Evolutionary conservation across 2,329 filamentous ascomycete genomes (phyloP), one percentile per base, ranked within the genome.

Genomic region (Paraconiothyrium sp.): DNA sequence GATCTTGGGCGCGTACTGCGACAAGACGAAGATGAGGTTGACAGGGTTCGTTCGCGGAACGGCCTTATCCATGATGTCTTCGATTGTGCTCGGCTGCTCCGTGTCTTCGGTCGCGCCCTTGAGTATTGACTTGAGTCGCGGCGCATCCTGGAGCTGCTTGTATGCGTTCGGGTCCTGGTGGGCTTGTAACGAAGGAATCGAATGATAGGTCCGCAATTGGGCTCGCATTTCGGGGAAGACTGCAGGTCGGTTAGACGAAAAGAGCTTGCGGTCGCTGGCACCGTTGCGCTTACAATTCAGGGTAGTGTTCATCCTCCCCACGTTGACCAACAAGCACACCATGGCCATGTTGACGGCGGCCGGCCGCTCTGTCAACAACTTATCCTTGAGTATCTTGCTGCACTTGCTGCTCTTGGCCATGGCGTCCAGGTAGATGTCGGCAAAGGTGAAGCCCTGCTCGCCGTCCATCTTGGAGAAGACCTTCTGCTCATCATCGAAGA

Each of bases 221-320:
- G 95, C 95, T 80, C 95, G 92, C 95, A 99, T 99, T 79, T 99
- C 95, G 24, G 95, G 95, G 77, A 99, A 99, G 84, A 99, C 95
- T 97, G 76, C 44, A 30, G 3, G 30, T 67, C 54, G 60, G 67
- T 75, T 59, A 72, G 64, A 30, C 27, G 46, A 47, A 16, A 39
- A 9, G 37, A 7, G 39, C 39, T 35, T 30, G 37, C 16, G 48
- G 43, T 51, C 32, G 43, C 48, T 54, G 32, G 13, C 61, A 34
- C 34, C n/a, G 16, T 20, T 43, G 50, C 9, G 79, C 89, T 76
- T 83, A 97, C 94, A 98, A 76, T 99, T 99, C 51, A 99, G 84
- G 0, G 95, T 99, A 1, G 95, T 99, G 80, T 99, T 99, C 95
- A 99, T 99, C 66, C 95, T 87, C 61, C 95, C 95, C 66, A 99